Percentiles rank a stretch among this genome's conserved stretches.
These are phyloP conservation scores for Striga hermonthica DNA, from an alignment of 305 asterid species.

Conservation along the genomic window DNA sequence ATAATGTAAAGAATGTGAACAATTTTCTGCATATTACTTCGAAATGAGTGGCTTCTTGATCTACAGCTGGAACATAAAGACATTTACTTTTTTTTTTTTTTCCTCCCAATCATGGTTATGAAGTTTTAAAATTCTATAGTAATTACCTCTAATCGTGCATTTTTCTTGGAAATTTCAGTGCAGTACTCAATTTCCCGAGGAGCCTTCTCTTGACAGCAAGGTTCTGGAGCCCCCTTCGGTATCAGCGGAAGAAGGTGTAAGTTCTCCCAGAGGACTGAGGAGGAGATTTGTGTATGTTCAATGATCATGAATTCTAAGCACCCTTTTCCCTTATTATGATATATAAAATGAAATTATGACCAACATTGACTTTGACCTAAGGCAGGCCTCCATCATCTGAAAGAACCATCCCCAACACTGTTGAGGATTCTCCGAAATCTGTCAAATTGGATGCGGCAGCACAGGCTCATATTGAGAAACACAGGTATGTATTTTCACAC, in stretches of 20 bases:
- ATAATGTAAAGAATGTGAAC: not conserved
- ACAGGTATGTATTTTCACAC: conserved; percentile 47
- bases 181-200: conserved; percentile 36
- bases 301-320: conserved; percentile 1
- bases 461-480: conserved; percentile 69
- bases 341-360: conserved; percentile 15
- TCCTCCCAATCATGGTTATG: conserved; percentile 9
- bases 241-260: conserved; percentile 45
- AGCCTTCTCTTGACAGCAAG: conserved; percentile 41
- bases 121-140: not conserved
- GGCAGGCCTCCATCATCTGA: conserved; percentile 59
- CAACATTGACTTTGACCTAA: conserved; percentile 31
- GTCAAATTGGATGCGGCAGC: conserved; percentile 86
- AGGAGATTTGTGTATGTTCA: conserved; percentile 64
- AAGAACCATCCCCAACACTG: conserved; percentile 38
- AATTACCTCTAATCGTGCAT: conserved; percentile 14
- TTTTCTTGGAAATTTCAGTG: conserved; percentile 42
- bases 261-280: conserved; percentile 68
- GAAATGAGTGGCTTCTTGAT: conserved; percentile 10
- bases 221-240: conserved; percentile 42
- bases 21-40: not conserved
- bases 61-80: not conserved
- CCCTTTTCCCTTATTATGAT: conserved; percentile 17
- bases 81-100: not conserved
- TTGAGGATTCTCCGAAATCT: conserved; percentile 41